These are phyloP conservation scores for Didymella keratinophila DNA, from an alignment of 2,329 filamentous ascomycete genomes.

Conservation along the genomic window DNA sequence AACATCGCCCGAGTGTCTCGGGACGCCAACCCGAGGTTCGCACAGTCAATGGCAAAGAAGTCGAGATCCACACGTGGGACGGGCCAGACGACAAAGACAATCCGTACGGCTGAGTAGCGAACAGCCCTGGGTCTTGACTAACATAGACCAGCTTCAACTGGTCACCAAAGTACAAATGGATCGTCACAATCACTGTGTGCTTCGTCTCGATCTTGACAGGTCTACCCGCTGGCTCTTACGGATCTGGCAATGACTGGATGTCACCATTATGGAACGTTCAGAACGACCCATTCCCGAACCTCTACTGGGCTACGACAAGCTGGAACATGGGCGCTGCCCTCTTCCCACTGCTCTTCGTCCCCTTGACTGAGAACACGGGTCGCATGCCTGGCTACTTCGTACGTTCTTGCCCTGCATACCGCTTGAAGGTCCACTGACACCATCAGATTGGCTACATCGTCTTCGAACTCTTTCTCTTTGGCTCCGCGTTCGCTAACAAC, in stretches of 20 bases:
- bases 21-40: constrained; percentile 17
- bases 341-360: constrained; percentile 52
- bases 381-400: constrained; percentile 57
- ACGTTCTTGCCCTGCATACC: not conserved
- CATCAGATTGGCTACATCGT: constrained; percentile 49
- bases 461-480: constrained; percentile 53
- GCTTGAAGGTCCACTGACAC: not conserved
- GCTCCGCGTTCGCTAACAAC: constrained; percentile 55
- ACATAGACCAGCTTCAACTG: constrained; percentile 46
- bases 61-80: constrained; percentile 37
- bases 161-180: constrained; percentile 52
- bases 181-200: constrained; percentile 52
- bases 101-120: constrained; percentile 22
- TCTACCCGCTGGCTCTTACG: constrained; percentile 53
- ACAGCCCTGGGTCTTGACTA: not conserved
- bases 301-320: constrained; percentile 50
- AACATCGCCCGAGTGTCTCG: constrained; percentile 8
- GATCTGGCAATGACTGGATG: constrained; percentile 47
- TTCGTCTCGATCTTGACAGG: constrained; percentile 55
- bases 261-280: constrained; percentile 47
- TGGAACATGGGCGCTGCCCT: constrained; percentile 54
- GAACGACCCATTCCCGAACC: constrained; percentile 49
- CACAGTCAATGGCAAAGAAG: constrained; percentile 31
- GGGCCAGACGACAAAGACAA: constrained; percentile 37
- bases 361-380: constrained; percentile 54